Evolutionary conservation across 225 moss, liverwort and hornwort genomes (phyloP).

Genomic region (Ulota crispa): DNA sequence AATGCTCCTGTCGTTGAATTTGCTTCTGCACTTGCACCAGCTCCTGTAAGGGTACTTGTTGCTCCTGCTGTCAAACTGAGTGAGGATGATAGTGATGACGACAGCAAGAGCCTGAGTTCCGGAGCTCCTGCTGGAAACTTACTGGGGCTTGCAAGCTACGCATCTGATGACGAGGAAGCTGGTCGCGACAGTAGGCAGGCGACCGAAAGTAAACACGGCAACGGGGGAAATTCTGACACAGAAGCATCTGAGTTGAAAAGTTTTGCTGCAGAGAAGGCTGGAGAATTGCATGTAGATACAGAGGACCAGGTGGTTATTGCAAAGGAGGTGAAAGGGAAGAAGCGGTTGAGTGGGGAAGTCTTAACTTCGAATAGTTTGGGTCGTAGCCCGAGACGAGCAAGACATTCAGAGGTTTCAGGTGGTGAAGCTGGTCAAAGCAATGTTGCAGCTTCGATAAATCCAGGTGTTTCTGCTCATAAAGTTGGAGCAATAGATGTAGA

Average conservation of each 20-base stretch:
- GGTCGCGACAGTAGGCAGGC: constrained; percentile 48
- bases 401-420: constrained; percentile 36
- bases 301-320: constrained; percentile 36
- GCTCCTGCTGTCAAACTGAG: constrained; percentile 49
- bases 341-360: constrained; percentile 48
- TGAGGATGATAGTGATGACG: constrained; percentile 60
- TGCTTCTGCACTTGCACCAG: constrained; percentile 46
- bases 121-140: constrained; percentile 79
- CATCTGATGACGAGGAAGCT: constrained; percentile 94
- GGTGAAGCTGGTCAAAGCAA: constrained; percentile 23
- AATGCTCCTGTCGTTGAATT: constrained; percentile 25
- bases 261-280: constrained; percentile 34
- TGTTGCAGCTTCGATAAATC: constrained; percentile 21
- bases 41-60: constrained; percentile 68
- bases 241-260: constrained; percentile 43
- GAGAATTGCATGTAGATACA: constrained; percentile 15
- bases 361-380: constrained; percentile 32
- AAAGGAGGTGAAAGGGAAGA: constrained; percentile 53
- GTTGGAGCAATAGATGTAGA: constrained; percentile 28
- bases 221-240: constrained; percentile 34
- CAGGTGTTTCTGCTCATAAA: constrained; percentile 26
- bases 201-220: constrained; percentile 37
- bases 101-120: constrained; percentile 70
- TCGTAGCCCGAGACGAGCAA: constrained; percentile 52
- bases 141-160: constrained; percentile 95